A percentile compares a stretch with the other conserved stretches of the same genome.
Conservation (phyloP, 2,329 filamentous ascomycete genomes). For the Aschersonia sp. region DNA sequence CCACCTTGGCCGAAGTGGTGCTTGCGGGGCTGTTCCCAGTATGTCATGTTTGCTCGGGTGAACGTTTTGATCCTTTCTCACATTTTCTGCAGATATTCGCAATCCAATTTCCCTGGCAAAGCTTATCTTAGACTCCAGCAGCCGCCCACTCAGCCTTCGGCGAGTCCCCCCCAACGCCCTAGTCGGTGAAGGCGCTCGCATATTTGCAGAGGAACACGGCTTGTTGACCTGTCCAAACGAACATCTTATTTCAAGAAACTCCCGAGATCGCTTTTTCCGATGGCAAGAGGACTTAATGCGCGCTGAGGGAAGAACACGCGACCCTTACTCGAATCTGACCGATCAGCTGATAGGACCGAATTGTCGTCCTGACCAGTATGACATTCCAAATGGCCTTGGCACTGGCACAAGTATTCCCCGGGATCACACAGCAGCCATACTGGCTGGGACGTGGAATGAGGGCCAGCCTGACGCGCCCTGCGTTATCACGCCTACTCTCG, state of each 20-base stretch:
- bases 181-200: slow-evolving; percentile 68
- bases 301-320: slow-evolving; percentile 32
- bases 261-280: slow-evolving; percentile 61
- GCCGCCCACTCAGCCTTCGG: slow-evolving; percentile 62
- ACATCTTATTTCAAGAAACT: slow-evolving; percentile 62
- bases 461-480: slow-evolving; percentile 45
- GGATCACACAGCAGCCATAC: slow-evolving; percentile 39
- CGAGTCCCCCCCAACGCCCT: slow-evolving; percentile 88
- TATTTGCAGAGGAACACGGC: slow-evolving; percentile 72
- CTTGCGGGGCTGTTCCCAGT: slow-evolving; percentile 84
- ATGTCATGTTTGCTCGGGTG: slow-evolving; percentile 22
- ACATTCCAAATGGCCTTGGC: slow-evolving; percentile 15
- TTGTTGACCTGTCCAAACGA: slow-evolving; percentile 62
- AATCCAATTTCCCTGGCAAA: slow-evolving; percentile 87
- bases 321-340: slow-evolving; percentile 8
- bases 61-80: not conserved
- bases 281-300: slow-evolving; percentile 64
- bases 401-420: slow-evolving; percentile 12
- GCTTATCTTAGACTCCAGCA: slow-evolving; percentile 64
- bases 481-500: slow-evolving; percentile 12
- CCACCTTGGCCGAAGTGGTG: slow-evolving; percentile 79
- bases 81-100: slow-evolving; percentile 51
- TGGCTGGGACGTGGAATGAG: slow-evolving; percentile 47
- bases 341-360: slow-evolving; percentile 5
- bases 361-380: slow-evolving; percentile 17